These are phyloP conservation scores for Hypoxylon sp. DNA, from an alignment of 2,329 filamentous ascomycete genomes.

Conservation along the genomic window DNA sequence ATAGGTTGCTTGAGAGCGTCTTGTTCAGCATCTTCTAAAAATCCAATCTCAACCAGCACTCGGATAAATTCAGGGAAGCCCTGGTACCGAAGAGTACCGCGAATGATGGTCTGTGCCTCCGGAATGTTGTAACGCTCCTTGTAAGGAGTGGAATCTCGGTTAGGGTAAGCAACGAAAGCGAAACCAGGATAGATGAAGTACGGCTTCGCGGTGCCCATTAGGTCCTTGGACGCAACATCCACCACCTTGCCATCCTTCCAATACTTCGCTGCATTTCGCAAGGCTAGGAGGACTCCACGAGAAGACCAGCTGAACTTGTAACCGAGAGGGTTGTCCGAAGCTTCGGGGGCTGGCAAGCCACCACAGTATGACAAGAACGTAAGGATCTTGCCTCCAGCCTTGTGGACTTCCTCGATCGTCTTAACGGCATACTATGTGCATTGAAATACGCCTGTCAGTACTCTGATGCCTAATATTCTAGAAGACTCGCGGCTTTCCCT, in stretches of 20 bases:
- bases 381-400: constrained; percentile 85
- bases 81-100: constrained; percentile 86
- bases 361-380: constrained; percentile 90
- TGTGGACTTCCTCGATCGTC: constrained; percentile 90
- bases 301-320: constrained; percentile 91
- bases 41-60: constrained; percentile 89
- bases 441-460: neutral
- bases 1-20: constrained; percentile 76
- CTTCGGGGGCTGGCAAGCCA: constrained; percentile 75
- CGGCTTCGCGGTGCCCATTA: constrained; percentile 89
- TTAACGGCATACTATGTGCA: constrained; percentile 78
- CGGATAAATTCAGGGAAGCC: constrained; percentile 93
- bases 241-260: constrained; percentile 83
- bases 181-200: constrained; percentile 92
- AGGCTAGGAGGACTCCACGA: constrained; percentile 87
- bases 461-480: neutral
- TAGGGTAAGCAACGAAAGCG: constrained; percentile 91
- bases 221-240: constrained; percentile 72
- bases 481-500: neutral
- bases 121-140: constrained; percentile 90
- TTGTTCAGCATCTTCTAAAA: constrained; percentile 79
- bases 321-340: constrained; percentile 90
- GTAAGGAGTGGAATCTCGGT: constrained; percentile 92
- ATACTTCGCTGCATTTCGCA: constrained; percentile 85
- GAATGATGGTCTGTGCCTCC: constrained; percentile 87